phyloP scores from a whole-genome alignment of 1,284 basidiomycete genomes.

The Ceratobasidium papillatum region DNA sequence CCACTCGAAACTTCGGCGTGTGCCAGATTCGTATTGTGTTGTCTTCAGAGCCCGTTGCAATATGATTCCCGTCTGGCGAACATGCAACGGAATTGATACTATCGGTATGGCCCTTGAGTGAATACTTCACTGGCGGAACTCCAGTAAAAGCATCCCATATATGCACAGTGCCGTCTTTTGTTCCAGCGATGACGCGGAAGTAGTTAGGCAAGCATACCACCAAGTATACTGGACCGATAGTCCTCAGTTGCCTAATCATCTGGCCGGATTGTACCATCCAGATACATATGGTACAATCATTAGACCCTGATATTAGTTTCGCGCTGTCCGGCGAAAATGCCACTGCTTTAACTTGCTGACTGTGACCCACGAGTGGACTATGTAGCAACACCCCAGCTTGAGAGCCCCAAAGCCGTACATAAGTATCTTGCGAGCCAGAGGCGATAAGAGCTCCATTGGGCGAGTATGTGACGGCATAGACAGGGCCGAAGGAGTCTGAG shows the following conservation, averaged over 20 bases:
- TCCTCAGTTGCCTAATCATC: background rate
- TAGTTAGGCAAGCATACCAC: slow-evolving; percentile 30
- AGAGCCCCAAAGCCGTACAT: slow-evolving; percentile 20
- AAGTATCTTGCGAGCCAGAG: slow-evolving; percentile 13
- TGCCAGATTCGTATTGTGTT: background rate
- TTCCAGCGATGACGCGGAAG: slow-evolving; percentile 1
- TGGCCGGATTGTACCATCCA: slow-evolving; percentile 6
- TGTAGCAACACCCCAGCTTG: background rate
- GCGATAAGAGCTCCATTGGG: slow-evolving; percentile 13
- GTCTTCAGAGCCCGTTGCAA: background rate
- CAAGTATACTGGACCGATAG: background rate
- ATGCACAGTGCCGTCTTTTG: slow-evolving; percentile 20
- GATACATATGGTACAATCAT: slow-evolving; percentile 10
- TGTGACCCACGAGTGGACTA: slow-evolving; percentile 1
- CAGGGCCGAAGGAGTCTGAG: background rate
- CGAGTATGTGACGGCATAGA: slow-evolving; percentile 1
- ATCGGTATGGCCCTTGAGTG: background rate
- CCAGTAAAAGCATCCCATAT: slow-evolving; percentile 18
- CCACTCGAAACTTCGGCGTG: no score
- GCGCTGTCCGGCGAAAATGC: slow-evolving; percentile 9
- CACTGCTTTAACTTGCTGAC: background rate
- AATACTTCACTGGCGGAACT: background rate
- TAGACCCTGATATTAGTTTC: slow-evolving; percentile 9
- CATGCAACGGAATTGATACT: background rate
- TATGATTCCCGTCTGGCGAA: background rate